Percentiles rank a stretch among this genome's conserved stretches.
Evolutionary conservation across 768 basidiomycete genomes (phyloP).

Genomic region (Rhizopogon vulgaris): DNA sequence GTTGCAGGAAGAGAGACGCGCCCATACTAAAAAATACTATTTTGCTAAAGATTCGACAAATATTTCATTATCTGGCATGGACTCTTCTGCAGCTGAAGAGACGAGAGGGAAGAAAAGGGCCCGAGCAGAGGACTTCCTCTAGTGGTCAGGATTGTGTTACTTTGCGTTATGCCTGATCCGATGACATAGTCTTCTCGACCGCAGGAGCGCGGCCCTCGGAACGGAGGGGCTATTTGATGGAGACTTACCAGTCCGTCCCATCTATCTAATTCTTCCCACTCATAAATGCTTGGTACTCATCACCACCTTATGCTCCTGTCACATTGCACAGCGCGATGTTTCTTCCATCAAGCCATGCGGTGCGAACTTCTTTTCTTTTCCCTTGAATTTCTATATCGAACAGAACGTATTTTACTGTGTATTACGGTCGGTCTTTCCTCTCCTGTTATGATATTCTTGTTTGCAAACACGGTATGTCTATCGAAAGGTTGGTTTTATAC

Average conservation of each 20-base stretch:
- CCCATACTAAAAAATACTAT: slow-evolving; percentile 58
- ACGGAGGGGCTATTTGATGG: slow-evolving; percentile 13
- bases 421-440: slow-evolving; percentile 27
- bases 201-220: neutral
- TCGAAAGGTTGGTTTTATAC: slow-evolving; percentile 1
- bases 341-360: slow-evolving; percentile 15
- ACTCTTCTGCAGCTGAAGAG: slow-evolving; percentile 42
- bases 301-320: slow-evolving; percentile 12
- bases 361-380: slow-evolving; percentile 17
- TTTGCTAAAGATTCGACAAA: slow-evolving; percentile 37
- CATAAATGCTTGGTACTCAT: slow-evolving; percentile 21
- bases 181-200: slow-evolving; percentile 16
- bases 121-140: slow-evolving; percentile 82
- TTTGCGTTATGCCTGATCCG: slow-evolving; percentile 14
- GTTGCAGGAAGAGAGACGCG: slow-evolving; percentile 73
- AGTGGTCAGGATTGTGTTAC: slow-evolving; percentile 18
- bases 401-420: slow-evolving; percentile 19
- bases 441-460: slow-evolving; percentile 6
- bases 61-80: slow-evolving; percentile 9
- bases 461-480: slow-evolving; percentile 3
- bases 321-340: slow-evolving; percentile 3
- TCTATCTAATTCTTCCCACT: slow-evolving; percentile 22
- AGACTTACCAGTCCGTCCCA: slow-evolving; percentile 32
- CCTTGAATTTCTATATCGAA: slow-evolving; percentile 9
- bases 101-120: slow-evolving; percentile 78